Conservation (phyloP, 768 basidiomycete genomes). For the Gloeostereum incarnatum region DNA sequence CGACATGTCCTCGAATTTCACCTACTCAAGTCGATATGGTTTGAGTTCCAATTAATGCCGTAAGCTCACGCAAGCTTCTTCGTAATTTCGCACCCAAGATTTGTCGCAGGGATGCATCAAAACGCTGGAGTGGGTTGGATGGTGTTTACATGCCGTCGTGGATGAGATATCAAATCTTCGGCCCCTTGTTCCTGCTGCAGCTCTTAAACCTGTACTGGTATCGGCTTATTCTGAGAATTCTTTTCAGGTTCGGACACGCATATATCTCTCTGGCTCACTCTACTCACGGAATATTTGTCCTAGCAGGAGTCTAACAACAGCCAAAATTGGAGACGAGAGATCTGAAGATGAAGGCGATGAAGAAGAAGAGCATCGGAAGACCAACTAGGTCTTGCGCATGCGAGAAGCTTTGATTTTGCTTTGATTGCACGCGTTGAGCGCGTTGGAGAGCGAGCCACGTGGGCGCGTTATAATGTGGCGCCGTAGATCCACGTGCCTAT, state of each 20-base stretch:
- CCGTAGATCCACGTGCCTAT: too few species aligned
- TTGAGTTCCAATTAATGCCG: constrained; percentile 69
- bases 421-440: too few species aligned
- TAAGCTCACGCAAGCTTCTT: constrained; percentile 26
- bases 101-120: constrained; percentile 37
- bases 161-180: constrained; percentile 79
- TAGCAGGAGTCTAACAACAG: constrained; percentile 29
- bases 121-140: constrained; percentile 45
- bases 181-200: constrained; percentile 67
- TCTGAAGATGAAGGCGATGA: constrained; percentile 56
- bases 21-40: constrained; percentile 86
- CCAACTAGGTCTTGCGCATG: too few species aligned
- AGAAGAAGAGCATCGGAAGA: too few species aligned
- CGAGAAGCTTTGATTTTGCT: too few species aligned
- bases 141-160: constrained; percentile 69
- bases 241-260: constrained; percentile 45
- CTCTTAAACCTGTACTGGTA: constrained; percentile 92
- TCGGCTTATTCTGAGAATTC: constrained; percentile 71
- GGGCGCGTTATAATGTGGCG: too few species aligned
- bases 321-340: constrained; percentile 41
- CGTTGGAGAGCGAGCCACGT: too few species aligned
- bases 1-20: constrained; percentile 84
- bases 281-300: constrained; percentile 6
- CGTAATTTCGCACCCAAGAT: background rate
- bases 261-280: constrained; percentile 1